phyloP scores from a whole-genome alignment of 2,329 filamentous ascomycete genomes.

The Trichophyton benhamiae region DNA sequence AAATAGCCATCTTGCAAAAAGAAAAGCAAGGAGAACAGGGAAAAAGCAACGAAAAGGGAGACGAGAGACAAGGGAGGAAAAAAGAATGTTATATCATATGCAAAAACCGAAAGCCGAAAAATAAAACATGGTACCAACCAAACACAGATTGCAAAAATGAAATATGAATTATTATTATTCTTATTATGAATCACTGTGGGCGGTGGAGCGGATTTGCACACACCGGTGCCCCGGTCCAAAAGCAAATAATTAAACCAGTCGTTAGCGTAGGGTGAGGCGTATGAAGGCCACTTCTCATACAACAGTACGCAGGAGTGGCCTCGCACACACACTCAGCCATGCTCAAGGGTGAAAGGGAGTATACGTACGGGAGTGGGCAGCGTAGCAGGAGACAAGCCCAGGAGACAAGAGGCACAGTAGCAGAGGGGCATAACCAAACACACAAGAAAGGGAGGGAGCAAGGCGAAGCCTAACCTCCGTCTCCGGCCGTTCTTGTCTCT shows the following conservation, averaged over 20 bases:
- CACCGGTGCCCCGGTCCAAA: neutral
- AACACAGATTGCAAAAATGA: neutral
- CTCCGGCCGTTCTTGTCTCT: neutral
- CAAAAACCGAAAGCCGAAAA: conserved; percentile 1
- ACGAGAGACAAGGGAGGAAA: neutral
- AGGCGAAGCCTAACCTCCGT: conserved; percentile 2
- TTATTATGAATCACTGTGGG: neutral
- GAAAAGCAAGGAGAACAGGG: neutral
- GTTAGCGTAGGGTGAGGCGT: conserved; percentile 3
- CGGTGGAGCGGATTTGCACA: conserved; percentile 1
- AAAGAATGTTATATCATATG: conserved; percentile 4
- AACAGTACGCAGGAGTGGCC: too few relatives aligned
- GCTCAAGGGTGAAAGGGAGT: neutral
- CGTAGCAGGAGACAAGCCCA: neutral
- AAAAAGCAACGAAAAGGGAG: neutral
- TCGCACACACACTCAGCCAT: too few relatives aligned
- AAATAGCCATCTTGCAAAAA: neutral
- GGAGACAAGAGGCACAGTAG: neutral
- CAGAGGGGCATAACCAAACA: neutral
- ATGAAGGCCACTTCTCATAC: neutral
- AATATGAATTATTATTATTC: neutral
- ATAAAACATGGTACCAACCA: neutral
- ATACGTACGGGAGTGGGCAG: neutral
- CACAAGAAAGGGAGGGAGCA: neutral
- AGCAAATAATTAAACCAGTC: neutral